Percentiles rank a stretch among this genome's conserved stretches.
phyloP scores from a whole-genome alignment of 2,329 filamentous ascomycete species.

The Fusarium burgessii region DNA sequence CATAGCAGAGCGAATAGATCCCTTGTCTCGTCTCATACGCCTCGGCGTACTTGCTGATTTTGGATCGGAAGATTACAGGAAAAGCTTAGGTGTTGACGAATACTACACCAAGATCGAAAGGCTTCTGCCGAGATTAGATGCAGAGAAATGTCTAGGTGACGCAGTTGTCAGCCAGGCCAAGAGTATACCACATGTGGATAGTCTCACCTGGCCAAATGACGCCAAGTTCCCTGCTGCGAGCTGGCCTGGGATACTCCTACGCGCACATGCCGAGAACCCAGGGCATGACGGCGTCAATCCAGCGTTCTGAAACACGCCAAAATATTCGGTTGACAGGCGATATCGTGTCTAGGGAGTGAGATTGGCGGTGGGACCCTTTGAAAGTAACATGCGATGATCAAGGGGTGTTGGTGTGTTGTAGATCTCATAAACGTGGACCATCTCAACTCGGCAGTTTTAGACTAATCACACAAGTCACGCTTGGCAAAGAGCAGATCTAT shows the following conservation, averaged over 20 bases:
- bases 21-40: slow-evolving; percentile 49
- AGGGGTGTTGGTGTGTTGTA: slow-evolving; percentile 21
- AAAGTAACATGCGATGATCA: slow-evolving; percentile 8
- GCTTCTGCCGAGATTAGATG: slow-evolving; percentile 43
- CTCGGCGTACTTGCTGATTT: slow-evolving; percentile 52
- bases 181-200: slow-evolving; percentile 39
- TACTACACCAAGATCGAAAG: slow-evolving; percentile 38
- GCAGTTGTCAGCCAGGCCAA: slow-evolving; percentile 47
- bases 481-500: slow-evolving; percentile 4
- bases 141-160: slow-evolving; percentile 44
- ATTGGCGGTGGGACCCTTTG: slow-evolving; percentile 22
- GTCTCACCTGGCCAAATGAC: slow-evolving; percentile 41
- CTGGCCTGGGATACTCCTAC: slow-evolving; percentile 50
- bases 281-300: slow-evolving; percentile 45
- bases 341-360: neutral
- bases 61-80: slow-evolving; percentile 23
- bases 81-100: slow-evolving; percentile 6
- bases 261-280: slow-evolving; percentile 49
- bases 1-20: slow-evolving; percentile 53
- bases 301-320: slow-evolving; percentile 42
- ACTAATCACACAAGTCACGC: slow-evolving; percentile 13
- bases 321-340: neutral
- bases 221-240: slow-evolving; percentile 48
- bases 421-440: slow-evolving; percentile 25
- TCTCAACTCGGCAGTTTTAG: slow-evolving; percentile 27